Conservation (phyloP, 345 rosid genomes). For the Reutealis trisperma region DNA sequence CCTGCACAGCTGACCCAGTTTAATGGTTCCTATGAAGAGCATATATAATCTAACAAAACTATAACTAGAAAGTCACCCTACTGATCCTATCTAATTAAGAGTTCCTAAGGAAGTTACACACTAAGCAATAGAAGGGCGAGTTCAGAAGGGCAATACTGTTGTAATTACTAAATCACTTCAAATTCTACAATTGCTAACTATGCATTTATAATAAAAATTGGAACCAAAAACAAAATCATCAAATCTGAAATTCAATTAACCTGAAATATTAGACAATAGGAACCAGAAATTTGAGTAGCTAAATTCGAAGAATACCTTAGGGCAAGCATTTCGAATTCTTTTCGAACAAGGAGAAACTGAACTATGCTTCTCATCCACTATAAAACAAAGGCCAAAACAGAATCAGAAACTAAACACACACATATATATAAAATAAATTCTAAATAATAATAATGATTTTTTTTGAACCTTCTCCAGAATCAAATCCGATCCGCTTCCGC, state of each 20-base stretch:
- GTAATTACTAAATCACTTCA: background rate
- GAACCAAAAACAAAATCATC: background rate
- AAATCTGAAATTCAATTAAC: background rate
- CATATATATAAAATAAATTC: background rate
- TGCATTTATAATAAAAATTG: background rate
- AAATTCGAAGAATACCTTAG: slow-evolving; percentile 31
- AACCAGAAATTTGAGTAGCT: background rate
- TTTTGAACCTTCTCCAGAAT: slow-evolving; percentile 16
- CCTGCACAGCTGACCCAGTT: slow-evolving; percentile 33
- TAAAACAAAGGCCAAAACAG: background rate
- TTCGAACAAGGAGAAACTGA: slow-evolving; percentile 15
- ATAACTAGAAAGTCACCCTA: background rate
- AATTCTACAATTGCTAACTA: background rate
- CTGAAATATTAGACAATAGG: background rate
- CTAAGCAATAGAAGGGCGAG: background rate
- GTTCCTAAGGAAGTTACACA: background rate
- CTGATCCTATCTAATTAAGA: background rate
- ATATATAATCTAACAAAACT: background rate
- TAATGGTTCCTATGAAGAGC: background rate
- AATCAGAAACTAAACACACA: background rate
- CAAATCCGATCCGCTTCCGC: slow-evolving; percentile 35
- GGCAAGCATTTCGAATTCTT: slow-evolving; percentile 27
- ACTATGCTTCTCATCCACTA: slow-evolving; percentile 16
- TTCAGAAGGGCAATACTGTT: background rate
- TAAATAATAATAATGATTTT: background rate